Evolutionary conservation across 139 green algal genomes (phyloP), one percentile per base, ranked within the genome.

Genomic region (Haematococcus lacustris): DNA sequence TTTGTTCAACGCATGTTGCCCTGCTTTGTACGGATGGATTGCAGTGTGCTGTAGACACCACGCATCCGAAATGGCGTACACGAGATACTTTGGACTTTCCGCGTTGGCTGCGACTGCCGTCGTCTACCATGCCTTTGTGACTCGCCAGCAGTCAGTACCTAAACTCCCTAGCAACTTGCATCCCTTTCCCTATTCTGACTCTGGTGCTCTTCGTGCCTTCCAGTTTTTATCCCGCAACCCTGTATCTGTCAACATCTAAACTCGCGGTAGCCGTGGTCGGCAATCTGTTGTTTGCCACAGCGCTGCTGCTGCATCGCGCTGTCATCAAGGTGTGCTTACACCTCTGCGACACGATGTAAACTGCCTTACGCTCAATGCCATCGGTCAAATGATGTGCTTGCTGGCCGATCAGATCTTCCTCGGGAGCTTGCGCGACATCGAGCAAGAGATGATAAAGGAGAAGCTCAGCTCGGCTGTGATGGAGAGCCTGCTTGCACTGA

Each of bases 401-500:
- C n/a, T n/a, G n/a, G n/a, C n/a, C n/a, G n/a, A n/a, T n/a, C 88
- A 94, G 89, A 38, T 97, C 0, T 99, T 99, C 79, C 83, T 99
- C 6, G 95, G 95, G 2, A 75, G 37, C 2, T 79, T 99, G 71
- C 82, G 95, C 0, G 95, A 99, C 71, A 85, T 88, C 3, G 95
- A 99, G 84, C 75, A 96, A 28, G 95, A 99, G 82, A 85, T 93
- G 0, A 86, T 99, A 28, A 87, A 93, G 59, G 94, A 99, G 70
- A 86, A 93, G 1, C 51, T 89, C 0, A 78, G 68, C 71, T 85
- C 80, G 28, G 91, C 94, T 0, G 82, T 98, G 39, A 97, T 99
- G 89, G 95, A 99, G 84, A 97, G 91, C 0, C 94, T 93, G 69
- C 83, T 99, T 35, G 95, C 95, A 0, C 94, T 99, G 81, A 99